A percentile compares a stretch with the other conserved stretches of the same genome.
These are phyloP conservation scores for Rhazya stricta DNA, from an alignment of 257 asterid species.

Conservation along the genomic window DNA sequence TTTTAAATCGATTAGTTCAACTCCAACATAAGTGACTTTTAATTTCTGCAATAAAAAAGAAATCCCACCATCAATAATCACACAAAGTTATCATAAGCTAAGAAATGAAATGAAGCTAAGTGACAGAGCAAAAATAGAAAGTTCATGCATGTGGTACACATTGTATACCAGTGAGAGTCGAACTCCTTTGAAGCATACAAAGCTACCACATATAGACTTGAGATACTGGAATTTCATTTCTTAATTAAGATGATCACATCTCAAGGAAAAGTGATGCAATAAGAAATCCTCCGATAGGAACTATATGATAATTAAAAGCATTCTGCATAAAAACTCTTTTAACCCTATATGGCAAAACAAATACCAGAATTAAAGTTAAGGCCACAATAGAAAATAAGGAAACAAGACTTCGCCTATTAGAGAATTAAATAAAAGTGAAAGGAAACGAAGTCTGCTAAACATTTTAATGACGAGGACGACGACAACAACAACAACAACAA, in stretches of 20 bases:
- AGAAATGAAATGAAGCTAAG: neutral
- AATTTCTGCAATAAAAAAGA: slow-evolving; percentile 60
- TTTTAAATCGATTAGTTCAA: slow-evolving; percentile 75
- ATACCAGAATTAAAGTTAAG: neutral
- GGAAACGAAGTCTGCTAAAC: neutral
- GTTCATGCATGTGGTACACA: neutral
- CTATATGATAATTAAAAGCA: neutral
- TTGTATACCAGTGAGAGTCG: neutral
- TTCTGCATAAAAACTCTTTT: neutral
- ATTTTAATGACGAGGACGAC: too few species aligned
- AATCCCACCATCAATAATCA: slow-evolving; percentile 8
- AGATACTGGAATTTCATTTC: neutral
- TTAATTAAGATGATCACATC: neutral
- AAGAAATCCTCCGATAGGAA: neutral
- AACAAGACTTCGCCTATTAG: neutral
- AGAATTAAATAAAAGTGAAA: neutral
- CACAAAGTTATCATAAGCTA: neutral
- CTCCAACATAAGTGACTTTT: slow-evolving; percentile 81
- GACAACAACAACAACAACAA: too few species aligned
- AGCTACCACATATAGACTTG: neutral
- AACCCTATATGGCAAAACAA: neutral
- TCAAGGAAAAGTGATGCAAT: neutral
- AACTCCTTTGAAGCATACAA: neutral
- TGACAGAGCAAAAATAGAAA: neutral
- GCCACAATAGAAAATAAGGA: neutral